Base-by-base conservation (phyloP, 73 alveolate genomes). In the Halteria grandinella region DNA sequence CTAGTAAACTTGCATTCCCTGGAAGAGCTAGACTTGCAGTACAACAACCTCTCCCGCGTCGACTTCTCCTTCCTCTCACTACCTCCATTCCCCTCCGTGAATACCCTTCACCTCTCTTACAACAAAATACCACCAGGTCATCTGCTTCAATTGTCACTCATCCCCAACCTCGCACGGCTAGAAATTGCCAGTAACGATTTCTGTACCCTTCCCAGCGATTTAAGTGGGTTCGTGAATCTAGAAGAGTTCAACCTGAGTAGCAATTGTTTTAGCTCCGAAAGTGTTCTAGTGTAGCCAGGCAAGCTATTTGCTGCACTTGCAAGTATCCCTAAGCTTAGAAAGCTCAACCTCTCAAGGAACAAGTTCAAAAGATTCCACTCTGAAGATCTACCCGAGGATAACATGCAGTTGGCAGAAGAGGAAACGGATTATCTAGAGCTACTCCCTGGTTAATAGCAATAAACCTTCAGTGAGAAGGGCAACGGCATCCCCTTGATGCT, bases 151-250 rank as follows among this genome's bases (percentile, higher is more conserved):
- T 40, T 83, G 8, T 24, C 48, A 23, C 36, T 32, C 20, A 50
- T 83, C 18, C 43, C 27, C 0, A 57, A 57, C 39, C 76, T 83
- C 18, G 44, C 55, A 43, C 25, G 29, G 45, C 51, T 83, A 18
- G 88, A 83, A n/a, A 24, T 83, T 10, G 63, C 88, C 18, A 57
- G 88, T 12, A 83, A 83, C 58, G 92, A 83, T 39, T 49, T 83
- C 20, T 83, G 87, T 58, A 75, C 87, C 55, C 55, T 83, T 4
- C 92, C 92, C 33, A 53, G 54, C 37, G 83, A 83, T 24, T 33
- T 83, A 47, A 43, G 75, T 32, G 55, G 6, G 29, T 54, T 83
- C 11, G 36, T 36, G 23, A 0, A 43, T 20, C 44, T 83, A 5
- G 75, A 74, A 57, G 82, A 58, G 44, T 43, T 83, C 0, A 57